Conservation (phyloP, 2,329 filamentous ascomycete species). For the Claviceps sp. region DNA sequence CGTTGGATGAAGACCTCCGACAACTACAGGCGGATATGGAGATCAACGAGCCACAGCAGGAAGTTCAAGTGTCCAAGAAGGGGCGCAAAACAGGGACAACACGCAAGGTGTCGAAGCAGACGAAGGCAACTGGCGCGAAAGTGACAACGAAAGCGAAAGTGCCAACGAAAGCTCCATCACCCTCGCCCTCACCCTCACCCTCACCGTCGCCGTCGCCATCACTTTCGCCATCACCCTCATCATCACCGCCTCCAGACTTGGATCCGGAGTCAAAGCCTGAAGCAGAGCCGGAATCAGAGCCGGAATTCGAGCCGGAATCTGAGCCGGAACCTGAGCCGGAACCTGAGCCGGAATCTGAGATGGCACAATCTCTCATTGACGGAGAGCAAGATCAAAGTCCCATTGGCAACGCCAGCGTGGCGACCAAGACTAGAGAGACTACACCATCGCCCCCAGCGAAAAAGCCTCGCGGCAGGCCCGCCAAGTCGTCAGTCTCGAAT, state of each 20-base stretch:
- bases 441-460: conserved; percentile 11
- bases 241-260: not conserved
- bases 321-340: conserved; percentile 3
- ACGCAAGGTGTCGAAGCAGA: conserved; percentile 39
- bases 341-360: conserved; percentile 9
- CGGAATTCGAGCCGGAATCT: conserved; percentile 9
- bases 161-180: conserved; percentile 21
- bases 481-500: conserved; percentile 10
- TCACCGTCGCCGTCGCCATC: conserved; percentile 9
- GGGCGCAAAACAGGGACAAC: conserved; percentile 36
- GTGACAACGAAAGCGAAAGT: too few species aligned
- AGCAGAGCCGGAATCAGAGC: not conserved
- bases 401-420: conserved; percentile 28
- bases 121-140: conserved; percentile 17
- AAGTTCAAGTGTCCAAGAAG: conserved; percentile 38
- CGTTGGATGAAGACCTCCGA: conserved; percentile 37
- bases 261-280: not conserved
- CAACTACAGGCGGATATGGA: conserved; percentile 37
- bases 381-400: conserved; percentile 16
- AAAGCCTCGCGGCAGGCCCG: conserved; percentile 13
- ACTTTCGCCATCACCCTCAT: conserved; percentile 8
- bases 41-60: conserved; percentile 21
- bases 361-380: conserved; percentile 8
- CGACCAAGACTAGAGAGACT: conserved; percentile 22
- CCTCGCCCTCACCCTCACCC: conserved; percentile 11